Evolutionary conservation across 345 rosid genomes (phyloP).

Genomic region (Hirschfeldia incana): DNA sequence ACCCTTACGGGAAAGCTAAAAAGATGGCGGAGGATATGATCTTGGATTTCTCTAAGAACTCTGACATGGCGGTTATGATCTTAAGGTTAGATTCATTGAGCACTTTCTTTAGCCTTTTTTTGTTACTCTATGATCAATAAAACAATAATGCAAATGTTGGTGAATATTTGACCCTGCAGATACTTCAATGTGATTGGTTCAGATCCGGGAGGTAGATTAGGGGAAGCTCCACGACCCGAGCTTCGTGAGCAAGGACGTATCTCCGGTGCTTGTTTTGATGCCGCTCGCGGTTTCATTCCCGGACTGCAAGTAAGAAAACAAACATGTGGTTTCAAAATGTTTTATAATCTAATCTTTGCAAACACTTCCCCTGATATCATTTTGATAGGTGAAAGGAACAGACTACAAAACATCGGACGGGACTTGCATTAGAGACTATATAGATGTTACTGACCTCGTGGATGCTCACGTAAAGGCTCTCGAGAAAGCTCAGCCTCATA

Average conservation of each 20-base stretch:
- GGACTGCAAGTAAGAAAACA: conserved; percentile 67
- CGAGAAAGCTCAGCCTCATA: conserved; percentile 63
- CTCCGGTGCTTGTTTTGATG: conserved; percentile 98
- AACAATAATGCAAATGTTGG: neutral
- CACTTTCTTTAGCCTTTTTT: neutral
- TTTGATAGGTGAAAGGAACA: conserved; percentile 83
- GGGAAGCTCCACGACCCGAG: conserved; percentile 98
- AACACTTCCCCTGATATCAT: conserved; percentile 1
- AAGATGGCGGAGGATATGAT: conserved; percentile 99
- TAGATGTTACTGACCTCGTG: conserved; percentile 93
- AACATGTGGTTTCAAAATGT: neutral
- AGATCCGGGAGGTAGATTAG: conserved; percentile 91
- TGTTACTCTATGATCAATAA: neutral
- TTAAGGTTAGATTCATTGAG: conserved; percentile 53
- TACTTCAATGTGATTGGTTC: conserved; percentile 99
- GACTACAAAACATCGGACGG: conserved; percentile 91
- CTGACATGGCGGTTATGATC: conserved; percentile 94
- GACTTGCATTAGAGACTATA: conserved; percentile 90
- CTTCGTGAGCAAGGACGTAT: conserved; percentile 96
- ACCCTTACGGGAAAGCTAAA: conserved; percentile 98
- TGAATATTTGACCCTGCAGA: conserved; percentile 43
- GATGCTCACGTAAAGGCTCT: conserved; percentile 99
- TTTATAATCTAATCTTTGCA: neutral
- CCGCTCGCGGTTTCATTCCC: conserved; percentile 88
- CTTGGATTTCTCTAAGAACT: conserved; percentile 84